phyloP scores from a whole-genome alignment of 352 stramenopile genomes.

The Pythium volutum region DNA sequence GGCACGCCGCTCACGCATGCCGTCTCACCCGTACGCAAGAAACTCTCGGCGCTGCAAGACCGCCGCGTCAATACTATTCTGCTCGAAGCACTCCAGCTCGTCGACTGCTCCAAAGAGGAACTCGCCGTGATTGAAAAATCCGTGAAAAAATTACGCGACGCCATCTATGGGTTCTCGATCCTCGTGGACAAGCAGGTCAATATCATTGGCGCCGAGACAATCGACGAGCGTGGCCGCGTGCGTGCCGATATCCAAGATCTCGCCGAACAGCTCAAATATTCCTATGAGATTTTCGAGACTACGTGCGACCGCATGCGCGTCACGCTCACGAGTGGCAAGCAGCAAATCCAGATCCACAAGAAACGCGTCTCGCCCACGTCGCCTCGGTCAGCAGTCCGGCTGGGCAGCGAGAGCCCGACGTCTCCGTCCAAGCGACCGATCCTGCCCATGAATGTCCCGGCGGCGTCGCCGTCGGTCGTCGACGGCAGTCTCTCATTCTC shows the following conservation, averaged over 20 bases:
- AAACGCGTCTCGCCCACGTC: slow-evolving; percentile 26
- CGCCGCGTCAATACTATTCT: slow-evolving; percentile 54
- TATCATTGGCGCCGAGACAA: slow-evolving; percentile 43
- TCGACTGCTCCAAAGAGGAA: slow-evolving; percentile 62
- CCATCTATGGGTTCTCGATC: slow-evolving; percentile 60
- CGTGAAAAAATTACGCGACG: slow-evolving; percentile 53
- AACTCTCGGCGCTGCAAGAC: slow-evolving; percentile 54
- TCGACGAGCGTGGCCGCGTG: slow-evolving; percentile 44
- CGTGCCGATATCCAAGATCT: slow-evolving; percentile 64
- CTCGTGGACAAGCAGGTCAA: slow-evolving; percentile 79
- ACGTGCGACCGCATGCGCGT: slow-evolving; percentile 66
- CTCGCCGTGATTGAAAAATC: slow-evolving; percentile 50
- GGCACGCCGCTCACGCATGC: slow-evolving; percentile 1
- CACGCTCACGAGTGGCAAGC: slow-evolving; percentile 36
- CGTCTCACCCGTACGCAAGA: slow-evolving; percentile 50
- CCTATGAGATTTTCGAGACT: slow-evolving; percentile 47
- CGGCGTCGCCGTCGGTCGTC: slow-evolving; percentile 12
- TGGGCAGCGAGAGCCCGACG: background rate
- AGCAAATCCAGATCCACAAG: slow-evolving; percentile 58
- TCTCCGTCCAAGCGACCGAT: slow-evolving; percentile 3
- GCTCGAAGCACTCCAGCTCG: slow-evolving; percentile 59
- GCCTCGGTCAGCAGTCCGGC: background rate
- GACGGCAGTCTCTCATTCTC: slow-evolving; percentile 16
- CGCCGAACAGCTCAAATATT: slow-evolving; percentile 50
- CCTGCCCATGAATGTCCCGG: background rate